Conservation (phyloP, 352 stramenopile genomes). For the Blastocystis hominis region DNA sequence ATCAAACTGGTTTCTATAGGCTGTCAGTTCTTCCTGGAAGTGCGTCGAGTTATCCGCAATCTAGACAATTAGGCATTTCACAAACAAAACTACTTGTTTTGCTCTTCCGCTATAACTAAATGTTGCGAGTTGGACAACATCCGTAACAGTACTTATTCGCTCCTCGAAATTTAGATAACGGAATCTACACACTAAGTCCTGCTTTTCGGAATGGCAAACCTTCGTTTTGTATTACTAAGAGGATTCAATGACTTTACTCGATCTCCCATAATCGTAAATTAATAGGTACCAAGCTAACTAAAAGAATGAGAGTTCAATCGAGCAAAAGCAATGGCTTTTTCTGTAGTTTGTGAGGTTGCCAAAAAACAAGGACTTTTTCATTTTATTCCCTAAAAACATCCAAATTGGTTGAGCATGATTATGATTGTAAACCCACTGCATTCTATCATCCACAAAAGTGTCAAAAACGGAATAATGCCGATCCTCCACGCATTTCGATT, state of each 20-base stretch:
- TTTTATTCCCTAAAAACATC: too few species aligned
- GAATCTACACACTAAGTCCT: background rate
- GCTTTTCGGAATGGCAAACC: background rate
- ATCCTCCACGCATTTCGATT: too few species aligned
- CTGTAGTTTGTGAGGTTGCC: background rate
- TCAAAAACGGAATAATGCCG: too few species aligned
- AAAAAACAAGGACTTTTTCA: too few species aligned
- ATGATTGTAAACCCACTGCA: background rate
- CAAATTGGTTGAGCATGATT: background rate
- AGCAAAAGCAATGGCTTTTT: background rate
- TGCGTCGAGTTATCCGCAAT: constrained; percentile 42
- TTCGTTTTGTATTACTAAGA: constrained; percentile 13
- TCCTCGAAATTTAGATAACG: constrained; percentile 54
- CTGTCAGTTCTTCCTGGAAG: constrained; percentile 41
- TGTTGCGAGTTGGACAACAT: constrained; percentile 50
- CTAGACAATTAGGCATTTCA: constrained; percentile 6
- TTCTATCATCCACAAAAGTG: background rate
- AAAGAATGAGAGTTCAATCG: background rate
- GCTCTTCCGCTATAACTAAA: constrained; percentile 25
- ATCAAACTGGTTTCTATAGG: constrained; percentile 41
- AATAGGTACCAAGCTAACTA: background rate
- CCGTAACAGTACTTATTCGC: background rate
- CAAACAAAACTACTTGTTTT: background rate
- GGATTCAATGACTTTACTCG: constrained; percentile 39
- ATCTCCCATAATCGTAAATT: constrained; percentile 1